Base-by-base conservation (phyloP, 2,329 filamentous ascomycete species). In the Sporothrix globosa region DNA sequence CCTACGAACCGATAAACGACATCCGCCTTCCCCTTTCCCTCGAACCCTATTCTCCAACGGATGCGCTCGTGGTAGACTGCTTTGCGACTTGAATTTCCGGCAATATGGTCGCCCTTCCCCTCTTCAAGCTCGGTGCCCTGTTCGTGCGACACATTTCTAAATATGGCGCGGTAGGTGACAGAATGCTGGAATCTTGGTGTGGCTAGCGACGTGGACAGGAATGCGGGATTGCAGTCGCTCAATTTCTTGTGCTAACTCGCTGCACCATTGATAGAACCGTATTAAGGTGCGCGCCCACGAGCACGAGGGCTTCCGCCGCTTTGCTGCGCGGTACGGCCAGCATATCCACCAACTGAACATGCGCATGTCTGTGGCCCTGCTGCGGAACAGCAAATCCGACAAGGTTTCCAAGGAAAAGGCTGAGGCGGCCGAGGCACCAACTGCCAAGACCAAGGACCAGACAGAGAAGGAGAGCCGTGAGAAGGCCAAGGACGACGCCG, bases 231-330 rank as follows among this genome's bases (percentile, higher is more conserved):
- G 34, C 30, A 41, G 21, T 54, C 58, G n/a, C 41, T 17, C 41
- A 44, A 2, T 11, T 30, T 2, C 61, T 13, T 19, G 34, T 69
- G 73, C 60, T 34, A 52, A 58, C 21, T 10, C 13, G 6, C 3
- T 46, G 10, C 19, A n/a, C 14, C 24, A 17, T 14, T 21, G 21
- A n/a, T 73, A 90, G 88, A 90, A 90, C 77, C 87, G 82, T 74
- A 90, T 90, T 76, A 90, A 90, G 77, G 80, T 82, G 44, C 88
- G 88, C 78, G 88, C 88, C 63, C 88, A 90, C 75, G 88, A 90
- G 56, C 88, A 90, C 75, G 83, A 84, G 1, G 80, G 83, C 58
- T 90, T 90, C 77, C 87, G 88, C 70, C 78, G 78, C 6, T 85
- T 89, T 73, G 88, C 88, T 56, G 88, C 87, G 58, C 82, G 80